Base-by-base conservation (phyloP, 257 asterid genomes). In the Solanum etuberosum region DNA sequence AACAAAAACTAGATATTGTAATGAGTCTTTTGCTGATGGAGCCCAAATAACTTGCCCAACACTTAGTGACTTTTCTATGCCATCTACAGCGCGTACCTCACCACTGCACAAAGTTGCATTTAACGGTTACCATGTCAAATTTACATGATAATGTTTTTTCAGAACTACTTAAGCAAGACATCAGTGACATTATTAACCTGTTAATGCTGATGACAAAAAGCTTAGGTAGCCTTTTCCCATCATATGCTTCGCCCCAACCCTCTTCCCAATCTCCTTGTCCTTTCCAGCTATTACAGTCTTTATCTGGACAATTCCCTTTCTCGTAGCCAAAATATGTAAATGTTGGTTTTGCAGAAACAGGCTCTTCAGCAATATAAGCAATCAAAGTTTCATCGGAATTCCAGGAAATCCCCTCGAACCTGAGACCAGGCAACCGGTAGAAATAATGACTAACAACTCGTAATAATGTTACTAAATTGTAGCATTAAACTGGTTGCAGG, bases 361-460 rank as follows among this genome's bases (percentile, higher is more conserved):
- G 96, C 65, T 96, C 97, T 92, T 96, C 99, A 35, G 99, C 99
- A 90, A 93, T 94, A 93, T 95, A 97, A 88, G 99, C 98, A 88
- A 95, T 90, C 74, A 86, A 57, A 76, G 94, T 94, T 94, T 95
- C 99, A 76, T 97, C 96, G 9, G 90, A 89, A 92, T 95, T 92
- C 99, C 99, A 97, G 11, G 99, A 94, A 87, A 95, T 92, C 43
- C 99, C 99, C 92, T 95, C 99, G 32, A 97, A 97, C 99, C 99
- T 97, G 90, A 65, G 89, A 86, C 88, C 88, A 86, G 31, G 11
- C 5, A 40, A 43, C 57, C 11, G 5, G 27, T 63, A 77, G 67
- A 85, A 31, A 46, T 59, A 23, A 42, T 34, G 72, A 85, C 80
- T 89, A 38, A 89, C 34, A 31, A 67, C 63, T 84, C 21, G 6